Percentiles rank a stretch among this genome's conserved stretches.
phyloP scores from a whole-genome alignment of 176 grass and related monocot genomes.

The Dactylis glomerata region DNA sequence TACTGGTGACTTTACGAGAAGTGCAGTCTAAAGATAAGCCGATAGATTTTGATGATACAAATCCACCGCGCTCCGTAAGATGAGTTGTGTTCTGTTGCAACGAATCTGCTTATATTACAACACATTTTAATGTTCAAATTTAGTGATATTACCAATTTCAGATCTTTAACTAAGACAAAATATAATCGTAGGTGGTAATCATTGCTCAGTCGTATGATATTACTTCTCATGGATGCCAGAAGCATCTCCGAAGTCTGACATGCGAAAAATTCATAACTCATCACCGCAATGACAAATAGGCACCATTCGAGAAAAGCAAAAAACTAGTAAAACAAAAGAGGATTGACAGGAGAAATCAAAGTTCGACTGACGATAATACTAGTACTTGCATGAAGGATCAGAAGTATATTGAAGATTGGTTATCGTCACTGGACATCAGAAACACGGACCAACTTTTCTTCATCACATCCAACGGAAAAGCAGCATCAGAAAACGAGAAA shows the following conservation, averaged over 20 bases:
- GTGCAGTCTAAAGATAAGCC: too few species aligned
- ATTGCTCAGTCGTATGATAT: slow-evolving; percentile 53
- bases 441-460: slow-evolving; percentile 75
- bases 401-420: slow-evolving; percentile 27
- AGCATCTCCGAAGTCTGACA: slow-evolving; percentile 58
- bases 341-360: not conserved
- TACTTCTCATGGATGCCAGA: slow-evolving; percentile 53
- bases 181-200: not conserved
- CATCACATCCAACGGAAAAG: slow-evolving; percentile 44
- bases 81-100: too few species aligned
- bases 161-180: not conserved
- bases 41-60: too few species aligned
- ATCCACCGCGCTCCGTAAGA: too few species aligned
- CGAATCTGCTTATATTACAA: not conserved
- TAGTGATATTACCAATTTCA: not conserved
- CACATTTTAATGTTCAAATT: too few species aligned
- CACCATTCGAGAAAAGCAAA: not conserved
- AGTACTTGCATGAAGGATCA: not conserved
- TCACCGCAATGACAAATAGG: not conserved
- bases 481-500: not conserved
- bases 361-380: too few species aligned
- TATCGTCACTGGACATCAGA: slow-evolving; percentile 58
- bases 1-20: too few species aligned
- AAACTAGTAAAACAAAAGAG: not conserved
- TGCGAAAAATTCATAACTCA: not conserved